Conservation (phyloP, 2,329 filamentous ascomycete genomes). For the Cladosporium sp. region DNA sequence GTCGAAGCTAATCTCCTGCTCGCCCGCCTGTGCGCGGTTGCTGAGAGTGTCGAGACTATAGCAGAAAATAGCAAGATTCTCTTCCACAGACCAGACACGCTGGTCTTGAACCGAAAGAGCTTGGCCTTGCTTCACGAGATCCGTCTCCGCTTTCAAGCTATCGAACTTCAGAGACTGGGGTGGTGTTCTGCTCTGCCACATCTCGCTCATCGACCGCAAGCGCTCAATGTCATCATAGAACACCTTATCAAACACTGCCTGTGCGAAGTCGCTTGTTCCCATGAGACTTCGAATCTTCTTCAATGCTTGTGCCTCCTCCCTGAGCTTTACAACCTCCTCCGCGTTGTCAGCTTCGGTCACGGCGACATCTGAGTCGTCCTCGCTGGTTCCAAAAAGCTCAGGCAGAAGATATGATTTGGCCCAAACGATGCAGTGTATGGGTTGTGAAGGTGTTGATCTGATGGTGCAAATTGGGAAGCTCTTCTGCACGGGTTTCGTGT, state of each 20-base stretch:
- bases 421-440: constrained; percentile 99
- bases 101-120: constrained; percentile 62
- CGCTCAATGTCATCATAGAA: constrained; percentile 81
- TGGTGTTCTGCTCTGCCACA: constrained; percentile 83
- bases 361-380: constrained; percentile 80
- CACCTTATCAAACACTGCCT: constrained; percentile 87
- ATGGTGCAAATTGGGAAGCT: constrained; percentile 96
- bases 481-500: constrained; percentile 82
- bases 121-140: constrained; percentile 32
- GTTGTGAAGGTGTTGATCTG: constrained; percentile 88
- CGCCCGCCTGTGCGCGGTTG: constrained; percentile 60
- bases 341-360: constrained; percentile 80
- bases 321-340: constrained; percentile 81
- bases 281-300: constrained; percentile 78
- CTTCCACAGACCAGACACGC: constrained; percentile 70
- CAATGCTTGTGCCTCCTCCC: constrained; percentile 76
- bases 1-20: constrained; percentile 75
- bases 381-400: constrained; percentile 88
- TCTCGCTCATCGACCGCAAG: constrained; percentile 81
- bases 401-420: constrained; percentile 93
- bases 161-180: constrained; percentile 71
- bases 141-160: constrained; percentile 35
- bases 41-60: constrained; percentile 77
- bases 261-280: constrained; percentile 70
- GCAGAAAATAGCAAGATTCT: constrained; percentile 82